phyloP scores from a whole-genome alignment of 1,284 basidiomycete species.

The Ceratobasidium sp. region DNA sequence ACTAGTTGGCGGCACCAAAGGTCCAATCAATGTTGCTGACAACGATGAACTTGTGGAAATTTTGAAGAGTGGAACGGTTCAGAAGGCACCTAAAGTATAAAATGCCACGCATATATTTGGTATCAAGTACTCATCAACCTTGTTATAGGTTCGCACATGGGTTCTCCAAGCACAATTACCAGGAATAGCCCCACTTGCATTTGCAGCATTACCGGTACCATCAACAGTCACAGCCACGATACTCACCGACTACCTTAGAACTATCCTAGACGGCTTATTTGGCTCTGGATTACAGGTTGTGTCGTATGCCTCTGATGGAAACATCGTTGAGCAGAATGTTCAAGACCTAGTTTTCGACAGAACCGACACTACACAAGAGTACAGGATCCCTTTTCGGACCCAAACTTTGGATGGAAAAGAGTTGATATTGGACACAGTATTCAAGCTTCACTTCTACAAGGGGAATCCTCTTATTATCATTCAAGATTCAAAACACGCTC shows the following conservation, averaged over 20 bases:
- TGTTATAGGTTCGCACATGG: conserved; percentile 34
- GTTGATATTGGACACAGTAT: neutral
- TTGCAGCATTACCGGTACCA: conserved; percentile 2
- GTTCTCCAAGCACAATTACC: conserved; percentile 51
- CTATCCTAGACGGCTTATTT: conserved; percentile 39
- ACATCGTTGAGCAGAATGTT: conserved; percentile 53
- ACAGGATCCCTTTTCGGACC: conserved; percentile 33
- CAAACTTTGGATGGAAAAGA: neutral
- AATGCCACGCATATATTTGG: neutral
- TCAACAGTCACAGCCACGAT: conserved; percentile 47
- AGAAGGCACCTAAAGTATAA: conserved; percentile 20
- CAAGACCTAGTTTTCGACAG: conserved; percentile 48
- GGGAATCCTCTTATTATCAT: conserved; percentile 52
- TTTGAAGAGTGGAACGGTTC: neutral
- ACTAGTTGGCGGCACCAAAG: conserved; percentile 53
- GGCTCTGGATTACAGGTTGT: conserved; percentile 49
- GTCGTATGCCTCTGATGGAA: conserved; percentile 56
- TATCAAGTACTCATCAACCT: neutral
- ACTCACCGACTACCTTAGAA: neutral
- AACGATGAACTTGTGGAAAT: conserved; percentile 51
- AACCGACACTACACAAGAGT: conserved; percentile 24
- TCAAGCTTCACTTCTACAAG: conserved; percentile 6
- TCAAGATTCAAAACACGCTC: conserved; percentile 58
- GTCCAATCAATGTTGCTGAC: conserved; percentile 47
- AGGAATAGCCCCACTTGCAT: conserved; percentile 38